These are phyloP conservation scores for Salvia rosmarinus DNA, from an alignment of 257 asterid species.

Conservation along the genomic window DNA sequence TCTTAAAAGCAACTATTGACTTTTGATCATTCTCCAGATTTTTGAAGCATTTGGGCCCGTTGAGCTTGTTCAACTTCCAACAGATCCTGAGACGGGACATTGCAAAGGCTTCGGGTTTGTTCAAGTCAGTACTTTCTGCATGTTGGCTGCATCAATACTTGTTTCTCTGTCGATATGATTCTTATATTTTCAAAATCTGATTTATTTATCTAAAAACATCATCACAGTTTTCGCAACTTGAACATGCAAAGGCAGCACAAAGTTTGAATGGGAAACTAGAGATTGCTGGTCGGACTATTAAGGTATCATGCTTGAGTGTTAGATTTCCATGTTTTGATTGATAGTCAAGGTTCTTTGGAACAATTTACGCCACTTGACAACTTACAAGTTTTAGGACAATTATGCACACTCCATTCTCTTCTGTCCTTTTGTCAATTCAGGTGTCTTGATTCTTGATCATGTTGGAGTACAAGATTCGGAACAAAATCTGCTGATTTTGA, in stretches of 20 bases:
- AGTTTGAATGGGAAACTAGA: constrained; percentile 92
- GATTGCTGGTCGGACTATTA: constrained; percentile 94
- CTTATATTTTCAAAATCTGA: neutral
- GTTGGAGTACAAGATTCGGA: constrained; percentile 85
- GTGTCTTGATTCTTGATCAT: constrained; percentile 94
- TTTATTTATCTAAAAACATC: constrained; percentile 19
- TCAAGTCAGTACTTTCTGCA: constrained; percentile 71
- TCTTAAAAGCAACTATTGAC: constrained; percentile 12
- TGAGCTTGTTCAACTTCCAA: constrained; percentile 97
- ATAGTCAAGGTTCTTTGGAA: neutral
- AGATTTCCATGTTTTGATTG: constrained; percentile 11
- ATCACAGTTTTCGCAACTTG: constrained; percentile 79
- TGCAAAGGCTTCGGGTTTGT: constrained; percentile 99
- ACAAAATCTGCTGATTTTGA: constrained; percentile 97
- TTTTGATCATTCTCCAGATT: constrained; percentile 50
- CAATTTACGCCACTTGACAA: neutral
- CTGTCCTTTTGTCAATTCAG: constrained; percentile 44
- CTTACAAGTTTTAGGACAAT: constrained; percentile 8
- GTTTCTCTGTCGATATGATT: neutral
- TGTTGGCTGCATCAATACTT: constrained; percentile 5
- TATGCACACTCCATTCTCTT: neutral
- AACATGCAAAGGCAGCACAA: constrained; percentile 95
- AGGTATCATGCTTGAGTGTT: constrained; percentile 50
- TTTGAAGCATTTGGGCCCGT: constrained; percentile 99
- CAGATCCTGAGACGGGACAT: constrained; percentile 98